Evolutionary conservation across 176 grass and related monocot genomes (phyloP), one percentile per base, ranked within the genome.

Genomic region (Dendrocalamus sinicus): DNA sequence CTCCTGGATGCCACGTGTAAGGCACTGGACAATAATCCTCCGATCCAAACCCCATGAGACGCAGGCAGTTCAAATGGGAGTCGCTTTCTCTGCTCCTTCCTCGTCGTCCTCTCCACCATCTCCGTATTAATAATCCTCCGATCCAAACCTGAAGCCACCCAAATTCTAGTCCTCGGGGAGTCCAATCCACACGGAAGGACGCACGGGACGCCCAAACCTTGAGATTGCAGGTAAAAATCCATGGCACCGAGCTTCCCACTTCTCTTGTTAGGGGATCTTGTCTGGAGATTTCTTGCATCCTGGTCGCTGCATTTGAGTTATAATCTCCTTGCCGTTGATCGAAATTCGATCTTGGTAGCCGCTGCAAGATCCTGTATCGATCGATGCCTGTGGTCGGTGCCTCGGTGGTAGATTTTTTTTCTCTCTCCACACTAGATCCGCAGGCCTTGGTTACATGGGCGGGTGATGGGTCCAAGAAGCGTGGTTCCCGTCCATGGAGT

Each of bases 181-280:
- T 37, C 51, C 43, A 69, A 76, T 70, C 70, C 82, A 47, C 69
- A 22, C 69, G 11, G 23, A 19, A 69, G 30, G 37, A 76, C 78
- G 19, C 61, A 43, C 72, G 46, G 39, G 24, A 28, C 37, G 61
- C 71, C 12, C 8, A 46, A 58, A 50, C 50, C 79, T 70, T 32
- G 40, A 39, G 72, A 20, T 26, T 46, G 24, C 50, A 86, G 83
- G 88, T 86, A 85, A 86, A 43, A 52, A 24, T 70, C 70, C 63
- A 80, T 17, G 40, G 24, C 43, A 40, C 58, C 75, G 47, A 79
- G 46, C 66, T 20, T 8, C 0, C 9, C 12, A 47, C 16, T 15
- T 45, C 14, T 69, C 50, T 58, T 44, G 14, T 9, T 40, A 10
- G 46, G 20, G 20, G 44, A 80, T 80, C 41, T 70, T 62, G 9